A percentile compares a stretch with the other conserved stretches of the same genome.
These are phyloP conservation scores for Lycium ferocissimum DNA, from an alignment of 257 asterid species.

Conservation along the genomic window DNA sequence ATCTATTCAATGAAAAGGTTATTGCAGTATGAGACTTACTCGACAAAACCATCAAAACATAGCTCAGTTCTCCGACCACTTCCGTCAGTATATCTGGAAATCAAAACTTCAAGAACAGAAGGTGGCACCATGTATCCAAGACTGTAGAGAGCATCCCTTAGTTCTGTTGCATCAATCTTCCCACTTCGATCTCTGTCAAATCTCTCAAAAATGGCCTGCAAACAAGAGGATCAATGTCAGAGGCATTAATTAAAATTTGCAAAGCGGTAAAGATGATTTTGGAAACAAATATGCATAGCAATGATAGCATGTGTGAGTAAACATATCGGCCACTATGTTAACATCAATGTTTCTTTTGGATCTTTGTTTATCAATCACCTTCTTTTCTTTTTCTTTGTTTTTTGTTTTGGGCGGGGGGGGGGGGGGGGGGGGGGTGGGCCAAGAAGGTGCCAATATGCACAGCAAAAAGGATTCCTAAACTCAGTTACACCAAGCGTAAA, in stretches of 20 bases:
- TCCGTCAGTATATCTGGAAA: conserved; percentile 79
- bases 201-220: conserved; percentile 74
- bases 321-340: not conserved
- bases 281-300: not conserved
- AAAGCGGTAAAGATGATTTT: not conserved
- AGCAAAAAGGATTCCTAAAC: not conserved
- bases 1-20: conserved; percentile 17
- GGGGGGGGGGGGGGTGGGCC: too few species aligned
- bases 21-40: conserved; percentile 55
- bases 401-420: not conserved
- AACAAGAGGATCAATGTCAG: conserved; percentile 15
- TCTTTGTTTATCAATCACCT: not conserved
- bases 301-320: not conserved
- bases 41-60: conserved; percentile 76
- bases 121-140: conserved; percentile 84
- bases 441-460: not conserved
- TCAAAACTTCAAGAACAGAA: conserved; percentile 71
- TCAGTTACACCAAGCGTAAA: too few species aligned
- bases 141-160: conserved; percentile 75
- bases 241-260: not conserved
- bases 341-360: not conserved
- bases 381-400: not conserved
- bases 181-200: conserved; percentile 87
- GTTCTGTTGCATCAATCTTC: conserved; percentile 73
- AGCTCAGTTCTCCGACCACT: conserved; percentile 66